phyloP scores from a whole-genome alignment of 2,329 filamentous ascomycete genomes.

The Hypoxylon sp. region DNA sequence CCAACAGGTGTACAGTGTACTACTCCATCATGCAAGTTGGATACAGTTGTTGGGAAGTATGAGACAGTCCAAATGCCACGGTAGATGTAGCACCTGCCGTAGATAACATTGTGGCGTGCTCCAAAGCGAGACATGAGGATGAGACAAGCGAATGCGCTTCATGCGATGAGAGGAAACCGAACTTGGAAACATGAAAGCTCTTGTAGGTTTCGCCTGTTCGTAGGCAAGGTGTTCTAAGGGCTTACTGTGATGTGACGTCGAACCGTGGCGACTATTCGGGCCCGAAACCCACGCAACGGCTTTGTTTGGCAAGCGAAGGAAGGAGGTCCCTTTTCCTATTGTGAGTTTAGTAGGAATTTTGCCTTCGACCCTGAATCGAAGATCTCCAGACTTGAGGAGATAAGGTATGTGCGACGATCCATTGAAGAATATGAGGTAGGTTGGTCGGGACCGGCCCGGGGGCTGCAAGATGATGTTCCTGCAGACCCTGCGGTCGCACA shows the following conservation, averaged over 20 bases:
- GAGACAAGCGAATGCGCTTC: constrained; percentile 10
- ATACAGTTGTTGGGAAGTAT: neutral
- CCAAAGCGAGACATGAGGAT: constrained; percentile 8
- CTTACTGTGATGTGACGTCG: constrained; percentile 34
- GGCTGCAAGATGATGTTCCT: constrained; percentile 4
- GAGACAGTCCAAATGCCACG: constrained; percentile 2
- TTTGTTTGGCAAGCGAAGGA: constrained; percentile 7
- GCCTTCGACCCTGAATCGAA: constrained; percentile 16
- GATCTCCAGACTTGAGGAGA: constrained; percentile 9
- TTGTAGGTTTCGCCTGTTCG: constrained; percentile 19
- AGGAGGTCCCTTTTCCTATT: constrained; percentile 1
- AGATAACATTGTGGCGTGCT: constrained; percentile 23
- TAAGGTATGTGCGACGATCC: constrained; percentile 14
- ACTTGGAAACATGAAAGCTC: constrained; percentile 5
- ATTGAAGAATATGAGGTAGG: neutral
- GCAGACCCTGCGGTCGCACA: constrained; percentile 24
- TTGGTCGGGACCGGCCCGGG: constrained; percentile 19
- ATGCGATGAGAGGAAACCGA: neutral
- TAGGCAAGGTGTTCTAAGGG: constrained; percentile 3
- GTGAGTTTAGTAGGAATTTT: constrained; percentile 17
- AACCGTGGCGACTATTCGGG: constrained; percentile 29
- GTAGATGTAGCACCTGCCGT: neutral
- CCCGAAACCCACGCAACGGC: constrained; percentile 12
- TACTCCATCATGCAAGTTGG: constrained; percentile 9
- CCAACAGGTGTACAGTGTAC: neutral